These are phyloP conservation scores for Aspergillus incahuasiensis DNA, from an alignment of 495 filamentous ascomycete genomes.

Conservation along the genomic window DNA sequence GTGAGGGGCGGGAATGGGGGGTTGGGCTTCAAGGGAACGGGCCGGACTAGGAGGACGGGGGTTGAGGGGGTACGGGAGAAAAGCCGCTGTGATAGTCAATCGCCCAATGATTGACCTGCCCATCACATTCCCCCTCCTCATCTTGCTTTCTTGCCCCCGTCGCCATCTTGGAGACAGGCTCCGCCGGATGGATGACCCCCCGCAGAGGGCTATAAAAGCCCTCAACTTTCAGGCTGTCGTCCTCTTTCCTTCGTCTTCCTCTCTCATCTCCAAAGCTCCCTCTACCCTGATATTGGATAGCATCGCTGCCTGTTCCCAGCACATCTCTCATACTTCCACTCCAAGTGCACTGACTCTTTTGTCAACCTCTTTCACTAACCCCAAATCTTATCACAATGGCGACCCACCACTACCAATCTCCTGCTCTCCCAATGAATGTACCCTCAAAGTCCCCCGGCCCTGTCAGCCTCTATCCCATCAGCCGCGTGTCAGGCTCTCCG, in stretches of 20 bases:
- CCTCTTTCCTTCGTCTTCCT: constrained; percentile 49
- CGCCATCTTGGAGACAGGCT: constrained; percentile 16
- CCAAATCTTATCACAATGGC: constrained; percentile 41
- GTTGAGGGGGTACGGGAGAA: constrained; percentile 41
- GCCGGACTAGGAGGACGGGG: too few relatives aligned
- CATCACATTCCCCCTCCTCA: constrained; percentile 21
- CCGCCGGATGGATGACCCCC: constrained; percentile 44
- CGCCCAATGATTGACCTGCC: constrained; percentile 37
- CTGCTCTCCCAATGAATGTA: constrained; percentile 56
- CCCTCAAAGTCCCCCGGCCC: constrained; percentile 57
- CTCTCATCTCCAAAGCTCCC: constrained; percentile 43
- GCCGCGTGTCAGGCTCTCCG: constrained; percentile 62
- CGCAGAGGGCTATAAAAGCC: constrained; percentile 63
- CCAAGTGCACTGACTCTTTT: neutral
- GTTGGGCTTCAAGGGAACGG: too few relatives aligned
- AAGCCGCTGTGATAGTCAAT: constrained; percentile 46
- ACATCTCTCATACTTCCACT: constrained; percentile 8
- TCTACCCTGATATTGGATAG: constrained; percentile 24
- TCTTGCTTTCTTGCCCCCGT: constrained; percentile 9
- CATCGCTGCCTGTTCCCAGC: constrained; percentile 17
- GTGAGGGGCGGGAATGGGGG: too few relatives aligned
- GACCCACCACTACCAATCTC: constrained; percentile 50
- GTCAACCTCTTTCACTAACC: neutral
- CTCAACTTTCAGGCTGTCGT: constrained; percentile 36
- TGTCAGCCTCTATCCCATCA: constrained; percentile 49